These are phyloP conservation scores for Populus trichocarpa DNA, from an alignment of 441 rosid species.

Conservation along the genomic window DNA sequence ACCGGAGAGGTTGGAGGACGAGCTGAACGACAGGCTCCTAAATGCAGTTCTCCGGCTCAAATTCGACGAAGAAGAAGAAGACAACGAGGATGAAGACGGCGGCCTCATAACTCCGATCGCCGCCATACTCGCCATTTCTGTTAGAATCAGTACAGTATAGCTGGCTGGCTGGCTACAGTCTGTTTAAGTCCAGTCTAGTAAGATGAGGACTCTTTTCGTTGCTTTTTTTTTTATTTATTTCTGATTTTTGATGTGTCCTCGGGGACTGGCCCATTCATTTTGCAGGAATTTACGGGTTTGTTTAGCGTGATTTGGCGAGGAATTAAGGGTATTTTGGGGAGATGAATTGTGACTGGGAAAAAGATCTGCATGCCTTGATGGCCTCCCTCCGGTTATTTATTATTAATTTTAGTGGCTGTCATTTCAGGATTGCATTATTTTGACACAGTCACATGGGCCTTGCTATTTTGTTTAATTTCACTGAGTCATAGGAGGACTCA, in stretches of 20 bases:
- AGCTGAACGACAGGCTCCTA: constrained; percentile 38
- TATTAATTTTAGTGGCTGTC: constrained; percentile 26
- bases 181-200: not conserved
- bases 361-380: constrained; percentile 17
- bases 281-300: constrained; percentile 19
- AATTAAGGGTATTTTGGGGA: constrained; percentile 13
- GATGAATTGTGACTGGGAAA: not conserved
- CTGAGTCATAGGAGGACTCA: not conserved
- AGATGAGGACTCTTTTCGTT: not conserved
- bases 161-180: not conserved
- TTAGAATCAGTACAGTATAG: not conserved
- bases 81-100: constrained; percentile 30
- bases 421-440: not conserved
- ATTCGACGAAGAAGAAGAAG: constrained; percentile 25
- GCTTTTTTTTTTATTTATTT: not conserved
- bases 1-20: constrained; percentile 61
- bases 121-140: constrained; percentile 51
- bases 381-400: constrained; percentile 4
- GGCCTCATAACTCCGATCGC: constrained; percentile 42
- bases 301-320: not conserved
- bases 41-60: constrained; percentile 18
- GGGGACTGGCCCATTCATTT: constrained; percentile 24
- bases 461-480: not conserved
- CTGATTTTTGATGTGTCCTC: constrained; percentile 19
- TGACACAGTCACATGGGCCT: constrained; percentile 20